Evolutionary conservation across 306 rosid species (phyloP), one percentile per base, ranked within the genome.

Genomic region (Betula pendula): DNA sequence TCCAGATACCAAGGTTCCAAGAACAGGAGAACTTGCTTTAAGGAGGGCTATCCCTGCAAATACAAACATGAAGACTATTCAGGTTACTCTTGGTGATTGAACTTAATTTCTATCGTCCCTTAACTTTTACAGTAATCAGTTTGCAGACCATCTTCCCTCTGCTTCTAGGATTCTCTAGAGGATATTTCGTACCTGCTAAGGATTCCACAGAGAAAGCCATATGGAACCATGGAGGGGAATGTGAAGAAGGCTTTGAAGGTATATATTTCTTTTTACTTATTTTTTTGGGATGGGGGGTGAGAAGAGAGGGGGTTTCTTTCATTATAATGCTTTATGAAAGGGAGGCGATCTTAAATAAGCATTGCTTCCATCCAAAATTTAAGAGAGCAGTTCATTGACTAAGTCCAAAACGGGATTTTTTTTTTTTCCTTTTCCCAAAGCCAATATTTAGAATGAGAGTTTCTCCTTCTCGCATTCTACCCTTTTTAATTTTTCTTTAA

Each of bases 141-240:
- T 74, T 79, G 16, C 24, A 44, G 49, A 68, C 16, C 43, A 56
- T 45, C 70, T 62, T 81, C 51, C 72, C 73, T 79, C 40, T 66
- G 40, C 68, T 71, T 80, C 15, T 81, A 94, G 98, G 98, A 90
- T 33, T 68, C 97, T 67, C 86, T 94, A 22, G 98, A 92, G 73
- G 97, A 94, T 77, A 89, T 94, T 69, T 88, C 90, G 1, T 94
- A 94, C 88, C 81, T 90, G 77, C 84, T 92, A 65, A 89, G 97
- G 88, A 94, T 94, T 84, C 97, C 98, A 5, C 97, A 94, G 76
- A 86, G 98, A 76, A 94, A 92, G 76, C 97, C 98, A 70, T 94
- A 80, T 80, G 98, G 98, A 77, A 89, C 97, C 52, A 94, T 94
- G 98, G 97, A 94, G 83, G 91, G 95, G 75, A 90, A 87, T 87